These are phyloP conservation scores for Tricholoma hemisulphureum DNA, from an alignment of 768 basidiomycete genomes.

Conservation along the genomic window DNA sequence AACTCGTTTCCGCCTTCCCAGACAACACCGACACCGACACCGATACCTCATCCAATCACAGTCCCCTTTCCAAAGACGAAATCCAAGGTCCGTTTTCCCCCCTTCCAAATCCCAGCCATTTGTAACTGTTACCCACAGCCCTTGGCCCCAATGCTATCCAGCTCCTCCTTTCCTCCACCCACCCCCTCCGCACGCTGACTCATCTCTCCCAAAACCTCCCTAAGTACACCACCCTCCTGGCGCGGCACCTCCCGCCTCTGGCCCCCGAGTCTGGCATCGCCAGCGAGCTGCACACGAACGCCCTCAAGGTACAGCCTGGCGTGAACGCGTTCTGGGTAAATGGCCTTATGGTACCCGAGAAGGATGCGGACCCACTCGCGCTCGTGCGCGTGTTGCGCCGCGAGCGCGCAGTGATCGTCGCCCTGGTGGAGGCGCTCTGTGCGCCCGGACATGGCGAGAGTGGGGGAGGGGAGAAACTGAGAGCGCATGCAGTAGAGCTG, in stretches of 20 bases:
- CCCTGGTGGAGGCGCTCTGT: constrained; percentile 51
- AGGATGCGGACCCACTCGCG: constrained; percentile 69
- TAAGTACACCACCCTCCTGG: constrained; percentile 71
- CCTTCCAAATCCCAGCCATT: neutral
- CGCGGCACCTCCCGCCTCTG: constrained; percentile 63
- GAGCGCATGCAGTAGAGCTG: constrained; percentile 67
- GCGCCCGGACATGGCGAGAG: too few relatives aligned
- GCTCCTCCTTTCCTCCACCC: constrained; percentile 61
- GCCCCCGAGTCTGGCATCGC: constrained; percentile 34
- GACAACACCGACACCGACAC: constrained; percentile 39
- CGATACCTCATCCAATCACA: too few relatives aligned
- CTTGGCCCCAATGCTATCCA: constrained; percentile 78
- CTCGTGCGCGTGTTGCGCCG: constrained; percentile 70
- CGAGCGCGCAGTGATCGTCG: constrained; percentile 62
- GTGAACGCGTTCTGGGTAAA: constrained; percentile 76
- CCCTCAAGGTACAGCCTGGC: constrained; percentile 50
- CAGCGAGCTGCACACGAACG: constrained; percentile 59
- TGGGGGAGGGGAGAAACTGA: too few relatives aligned
- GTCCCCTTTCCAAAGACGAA: constrained; percentile 52
- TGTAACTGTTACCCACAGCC: constrained; percentile 39
- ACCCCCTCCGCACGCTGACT: constrained; percentile 55
- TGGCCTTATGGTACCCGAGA: constrained; percentile 57
- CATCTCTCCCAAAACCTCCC: constrained; percentile 88
- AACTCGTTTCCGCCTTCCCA: constrained; percentile 40
- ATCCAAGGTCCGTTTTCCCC: constrained; percentile 42